A percentile compares a stretch with the other conserved stretches of the same genome.
Evolutionary conservation across 331 rosid genomes (phyloP).

Genomic region (Pyrus hybrid): DNA sequence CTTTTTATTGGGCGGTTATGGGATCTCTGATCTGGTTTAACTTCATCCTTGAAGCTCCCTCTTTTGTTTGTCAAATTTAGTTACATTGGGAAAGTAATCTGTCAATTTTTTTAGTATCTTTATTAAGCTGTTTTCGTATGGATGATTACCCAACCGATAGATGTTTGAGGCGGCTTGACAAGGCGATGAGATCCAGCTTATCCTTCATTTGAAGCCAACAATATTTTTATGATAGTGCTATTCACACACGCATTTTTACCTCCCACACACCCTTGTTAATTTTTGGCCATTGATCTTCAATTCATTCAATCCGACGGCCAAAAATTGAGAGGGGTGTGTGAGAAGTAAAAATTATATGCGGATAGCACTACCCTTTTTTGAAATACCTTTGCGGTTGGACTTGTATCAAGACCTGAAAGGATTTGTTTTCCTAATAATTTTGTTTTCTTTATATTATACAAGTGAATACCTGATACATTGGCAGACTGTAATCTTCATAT

Average conservation of each 20-base stretch:
- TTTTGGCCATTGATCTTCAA: no score
- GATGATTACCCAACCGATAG: not conserved
- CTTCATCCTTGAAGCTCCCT: not conserved
- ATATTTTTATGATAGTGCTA: no score
- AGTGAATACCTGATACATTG: not conserved
- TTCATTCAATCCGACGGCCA: no score
- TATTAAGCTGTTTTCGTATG: not conserved
- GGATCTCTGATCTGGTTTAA: not conserved
- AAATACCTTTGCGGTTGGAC: not conserved
- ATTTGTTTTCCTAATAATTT: no score
- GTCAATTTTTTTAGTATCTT: not conserved
- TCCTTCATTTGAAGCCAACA: not conserved
- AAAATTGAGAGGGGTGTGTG: no score
- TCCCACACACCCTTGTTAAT: no score
- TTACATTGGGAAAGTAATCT: not conserved
- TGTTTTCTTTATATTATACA: no score
- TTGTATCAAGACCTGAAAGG: no score
- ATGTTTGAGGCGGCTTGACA: not conserved
- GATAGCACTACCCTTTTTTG: not conserved
- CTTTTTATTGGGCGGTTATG: not conserved
- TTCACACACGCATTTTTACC: no score
- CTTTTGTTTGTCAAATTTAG: not conserved
- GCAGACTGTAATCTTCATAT: not conserved
- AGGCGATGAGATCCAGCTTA: not conserved
- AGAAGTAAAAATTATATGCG: no score